A percentile compares a stretch with the other conserved stretches of the same genome.
Conservation (phyloP, 2,329 filamentous ascomycete genomes). For the Fusarium zealandicum region DNA sequence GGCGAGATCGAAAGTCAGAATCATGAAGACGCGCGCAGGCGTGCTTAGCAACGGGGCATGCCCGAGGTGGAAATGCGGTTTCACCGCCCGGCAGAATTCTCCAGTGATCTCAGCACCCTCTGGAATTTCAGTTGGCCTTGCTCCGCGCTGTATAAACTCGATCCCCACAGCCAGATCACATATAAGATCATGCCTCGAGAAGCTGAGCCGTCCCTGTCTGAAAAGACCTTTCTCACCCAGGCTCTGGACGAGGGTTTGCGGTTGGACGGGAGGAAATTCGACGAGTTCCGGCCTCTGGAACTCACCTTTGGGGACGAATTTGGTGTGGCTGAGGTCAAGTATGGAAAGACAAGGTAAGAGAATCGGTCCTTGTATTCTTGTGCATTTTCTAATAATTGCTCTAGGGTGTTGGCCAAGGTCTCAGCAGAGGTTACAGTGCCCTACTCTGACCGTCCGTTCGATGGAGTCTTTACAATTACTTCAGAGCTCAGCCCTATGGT, state of each 20-base stretch:
- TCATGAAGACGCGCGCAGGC: conserved; percentile 1
- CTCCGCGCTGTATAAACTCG: not conserved
- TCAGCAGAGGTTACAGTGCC: conserved; percentile 89
- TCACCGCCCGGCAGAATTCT: conserved; percentile 61
- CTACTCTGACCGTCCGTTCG: conserved; percentile 87
- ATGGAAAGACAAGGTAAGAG: conserved; percentile 86
- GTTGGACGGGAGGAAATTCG: conserved; percentile 81
- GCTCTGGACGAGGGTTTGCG: conserved; percentile 83
- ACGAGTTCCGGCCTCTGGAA: conserved; percentile 79
- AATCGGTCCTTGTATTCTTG: not conserved
- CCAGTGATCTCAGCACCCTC: conserved; percentile 30
- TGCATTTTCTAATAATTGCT: conserved; percentile 11
- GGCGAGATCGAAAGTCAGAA: conserved; percentile 2
- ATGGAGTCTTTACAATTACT: conserved; percentile 91
- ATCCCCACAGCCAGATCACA: conserved; percentile 13
- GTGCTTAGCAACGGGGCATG: no score
- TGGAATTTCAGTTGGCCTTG: conserved; percentile 10
- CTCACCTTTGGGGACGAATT: conserved; percentile 89
- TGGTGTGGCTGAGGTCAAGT: conserved; percentile 83
- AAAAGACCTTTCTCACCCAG: conserved; percentile 84
- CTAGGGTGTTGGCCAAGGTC: conserved; percentile 81
- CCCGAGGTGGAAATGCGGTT: conserved; percentile 13
- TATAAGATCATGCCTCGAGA: conserved; percentile 80
- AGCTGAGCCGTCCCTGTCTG: conserved; percentile 87
- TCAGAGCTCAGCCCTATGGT: conserved; percentile 93